phyloP scores from a whole-genome alignment of 1,284 basidiomycete species.

The Neotropicomus parvogracilis region DNA sequence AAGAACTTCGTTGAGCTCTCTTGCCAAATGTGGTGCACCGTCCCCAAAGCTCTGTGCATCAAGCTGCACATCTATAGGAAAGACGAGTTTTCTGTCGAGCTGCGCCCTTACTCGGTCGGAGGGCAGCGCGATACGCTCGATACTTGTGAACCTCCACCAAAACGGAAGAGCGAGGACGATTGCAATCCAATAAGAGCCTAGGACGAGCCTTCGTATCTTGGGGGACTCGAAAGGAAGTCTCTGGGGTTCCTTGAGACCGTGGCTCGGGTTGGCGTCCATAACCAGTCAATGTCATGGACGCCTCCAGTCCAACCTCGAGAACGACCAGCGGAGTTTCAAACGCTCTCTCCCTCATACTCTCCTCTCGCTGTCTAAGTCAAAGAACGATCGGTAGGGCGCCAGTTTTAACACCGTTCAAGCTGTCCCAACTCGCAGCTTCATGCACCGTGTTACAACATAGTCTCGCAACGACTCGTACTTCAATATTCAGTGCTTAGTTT shows the following conservation, averaged over 20 bases:
- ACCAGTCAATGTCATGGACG: constrained; percentile 13
- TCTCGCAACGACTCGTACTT: constrained; percentile 2
- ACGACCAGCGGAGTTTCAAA: constrained; percentile 32
- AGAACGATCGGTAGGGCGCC: constrained; percentile 12
- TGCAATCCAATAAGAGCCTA: constrained; percentile 72
- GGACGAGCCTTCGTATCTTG: constrained; percentile 50
- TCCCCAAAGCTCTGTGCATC: constrained; percentile 31
- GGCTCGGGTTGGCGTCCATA: constrained; percentile 25
- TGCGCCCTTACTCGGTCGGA: constrained; percentile 56
- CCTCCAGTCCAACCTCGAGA: constrained; percentile 12
- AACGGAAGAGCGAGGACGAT: constrained; percentile 73
- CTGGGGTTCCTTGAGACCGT: constrained; percentile 44
- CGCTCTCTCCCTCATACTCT: constrained; percentile 23
- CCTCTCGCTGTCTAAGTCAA: constrained; percentile 17
- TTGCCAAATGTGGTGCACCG: constrained; percentile 9
- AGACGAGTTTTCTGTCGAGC: constrained; percentile 42
- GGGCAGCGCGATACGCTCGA: constrained; percentile 75
- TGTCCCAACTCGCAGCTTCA: constrained; percentile 4
- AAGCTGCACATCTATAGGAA: constrained; percentile 54
- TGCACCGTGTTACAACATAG: constrained; percentile 8
- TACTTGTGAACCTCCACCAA: constrained; percentile 89
- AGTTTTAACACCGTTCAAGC: neutral
- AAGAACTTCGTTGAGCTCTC: constrained; percentile 26
- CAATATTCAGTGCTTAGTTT: constrained; percentile 9
- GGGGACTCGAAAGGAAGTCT: constrained; percentile 52